Percentiles rank a stretch among this genome's conserved stretches.
Evolutionary conservation across 768 basidiomycete species (phyloP).

Genomic region (Pisolithus sp.): DNA sequence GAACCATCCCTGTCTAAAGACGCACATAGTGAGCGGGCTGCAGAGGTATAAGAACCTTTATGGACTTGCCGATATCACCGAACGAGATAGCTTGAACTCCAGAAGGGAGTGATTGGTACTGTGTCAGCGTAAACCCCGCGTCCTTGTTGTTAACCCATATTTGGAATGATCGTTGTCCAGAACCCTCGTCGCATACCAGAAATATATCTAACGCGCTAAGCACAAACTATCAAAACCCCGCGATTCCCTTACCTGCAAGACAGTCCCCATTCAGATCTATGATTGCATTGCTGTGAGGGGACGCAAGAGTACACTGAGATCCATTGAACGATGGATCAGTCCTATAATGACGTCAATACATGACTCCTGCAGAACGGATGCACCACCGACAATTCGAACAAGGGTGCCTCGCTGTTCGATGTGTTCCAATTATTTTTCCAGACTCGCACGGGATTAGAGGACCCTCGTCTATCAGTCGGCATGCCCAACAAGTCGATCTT

Average conservation of each 20-base stretch:
- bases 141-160: conserved; percentile 89
- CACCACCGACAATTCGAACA: conserved; percentile 62
- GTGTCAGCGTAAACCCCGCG: conserved; percentile 64
- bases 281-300: conserved; percentile 92
- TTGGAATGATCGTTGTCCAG: conserved; percentile 63
- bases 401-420: conserved; percentile 40
- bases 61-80: conserved; percentile 74
- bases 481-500: conserved; percentile 81
- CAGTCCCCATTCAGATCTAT: conserved; percentile 96
- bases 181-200: conserved; percentile 71
- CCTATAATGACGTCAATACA: conserved; percentile 29
- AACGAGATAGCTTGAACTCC: conserved; percentile 80
- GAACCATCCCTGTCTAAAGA: conserved; percentile 86
- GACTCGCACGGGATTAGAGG: conserved; percentile 42
- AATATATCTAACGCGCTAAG: conserved; percentile 61
- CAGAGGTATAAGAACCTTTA: background rate
- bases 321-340: conserved; percentile 54
- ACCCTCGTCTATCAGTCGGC: conserved; percentile 31
- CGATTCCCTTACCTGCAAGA: conserved; percentile 57
- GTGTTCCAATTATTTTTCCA: conserved; percentile 82
- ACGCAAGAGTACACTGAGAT: conserved; percentile 66
- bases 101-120: conserved; percentile 60
- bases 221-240: background rate
- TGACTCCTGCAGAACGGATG: background rate
- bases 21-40: background rate